Base-by-base conservation (phyloP, 345 rosid genomes). In the Eucalyptus melliodora region DNA sequence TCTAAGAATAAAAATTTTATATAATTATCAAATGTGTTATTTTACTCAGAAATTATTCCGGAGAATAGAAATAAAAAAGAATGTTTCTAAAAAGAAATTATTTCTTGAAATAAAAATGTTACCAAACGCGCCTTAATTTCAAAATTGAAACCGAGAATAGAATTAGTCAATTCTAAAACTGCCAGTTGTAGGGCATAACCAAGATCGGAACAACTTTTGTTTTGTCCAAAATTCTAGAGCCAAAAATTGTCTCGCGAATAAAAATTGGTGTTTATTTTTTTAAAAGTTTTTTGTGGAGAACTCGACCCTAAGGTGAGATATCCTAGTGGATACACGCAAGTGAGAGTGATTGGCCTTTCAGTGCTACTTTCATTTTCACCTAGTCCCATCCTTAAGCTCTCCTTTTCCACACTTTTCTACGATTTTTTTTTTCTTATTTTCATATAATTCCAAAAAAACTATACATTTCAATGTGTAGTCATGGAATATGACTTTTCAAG, bases 1-100 rank as follows among this genome's bases (percentile, higher is more conserved):
- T 53, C 0, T 19, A 0, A 53, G 2, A 19, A 19, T 53, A 19
- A 0, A 19, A 19, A 0, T 1, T 19, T 53, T 53, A 0, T 53
- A 2, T 19, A 53, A 0, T 19, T 7, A 53, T 0, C 2, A 53
- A 19, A 1, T 1, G 0, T 1, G 2, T 53, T 53, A 0, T 0
- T 53, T 2, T 19, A 3, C 0, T 53, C 0, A 6, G 0, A 51
- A 53, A 53, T 53, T 53, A 53, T 53, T 53, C 0, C 0, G 19
- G 2, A 9, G 2, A 19, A 0, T 19, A 19, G 0, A 53, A 53
- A 53, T 53, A 51, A 1, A 53, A 53, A 53, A 16, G 3, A 53
- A 0, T 7, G 0, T 7, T 51, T 16, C 0, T 53, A 0, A 19
- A 53, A 53, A 19, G 1, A 53, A 53, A 53, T 53, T 53, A 53